Conservation (phyloP, 2,329 filamentous ascomycete genomes). For the Phaeosphaeriaceae sp. region DNA sequence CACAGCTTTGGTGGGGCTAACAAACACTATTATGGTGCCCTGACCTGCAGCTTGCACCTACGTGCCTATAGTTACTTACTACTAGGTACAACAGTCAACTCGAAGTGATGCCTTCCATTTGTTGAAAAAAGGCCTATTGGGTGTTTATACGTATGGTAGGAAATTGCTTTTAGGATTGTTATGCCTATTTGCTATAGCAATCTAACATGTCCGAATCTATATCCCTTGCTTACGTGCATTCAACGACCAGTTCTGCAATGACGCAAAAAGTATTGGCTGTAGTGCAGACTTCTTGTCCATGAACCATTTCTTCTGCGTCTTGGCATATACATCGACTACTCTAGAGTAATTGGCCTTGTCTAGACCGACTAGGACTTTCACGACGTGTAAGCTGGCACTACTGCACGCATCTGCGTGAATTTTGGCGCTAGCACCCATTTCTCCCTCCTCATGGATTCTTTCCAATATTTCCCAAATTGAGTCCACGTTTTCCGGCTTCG, state of each 20-base stretch:
- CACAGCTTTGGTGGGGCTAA: constrained; percentile 2
- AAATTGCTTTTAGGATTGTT: not conserved
- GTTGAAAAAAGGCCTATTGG: too few species aligned
- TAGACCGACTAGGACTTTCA: constrained; percentile 64
- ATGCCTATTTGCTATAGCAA: too few species aligned
- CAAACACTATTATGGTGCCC: not conserved
- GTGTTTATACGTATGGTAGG: too few species aligned
- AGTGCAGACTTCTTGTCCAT: constrained; percentile 50
- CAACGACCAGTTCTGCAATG: constrained; percentile 55
- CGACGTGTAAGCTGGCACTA: constrained; percentile 71
- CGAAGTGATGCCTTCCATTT: too few species aligned
- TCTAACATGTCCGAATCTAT: constrained; percentile 8
- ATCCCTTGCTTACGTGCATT: constrained; percentile 34
- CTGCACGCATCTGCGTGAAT: constrained; percentile 78
- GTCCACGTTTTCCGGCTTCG: constrained; percentile 52
- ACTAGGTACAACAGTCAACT: too few species aligned
- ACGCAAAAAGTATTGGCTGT: constrained; percentile 53
- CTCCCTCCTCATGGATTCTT: constrained; percentile 72
- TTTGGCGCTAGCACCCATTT: constrained; percentile 67
- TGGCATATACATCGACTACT: constrained; percentile 51
- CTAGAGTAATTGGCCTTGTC: constrained; percentile 49
- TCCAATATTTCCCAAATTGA: constrained; percentile 64
- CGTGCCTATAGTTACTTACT: too few species aligned
- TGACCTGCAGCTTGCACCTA: too few species aligned
- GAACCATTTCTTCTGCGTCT: constrained; percentile 54